Base-by-base conservation (phyloP, 2,329 filamentous ascomycete species). In the Orbilia javanica region DNA sequence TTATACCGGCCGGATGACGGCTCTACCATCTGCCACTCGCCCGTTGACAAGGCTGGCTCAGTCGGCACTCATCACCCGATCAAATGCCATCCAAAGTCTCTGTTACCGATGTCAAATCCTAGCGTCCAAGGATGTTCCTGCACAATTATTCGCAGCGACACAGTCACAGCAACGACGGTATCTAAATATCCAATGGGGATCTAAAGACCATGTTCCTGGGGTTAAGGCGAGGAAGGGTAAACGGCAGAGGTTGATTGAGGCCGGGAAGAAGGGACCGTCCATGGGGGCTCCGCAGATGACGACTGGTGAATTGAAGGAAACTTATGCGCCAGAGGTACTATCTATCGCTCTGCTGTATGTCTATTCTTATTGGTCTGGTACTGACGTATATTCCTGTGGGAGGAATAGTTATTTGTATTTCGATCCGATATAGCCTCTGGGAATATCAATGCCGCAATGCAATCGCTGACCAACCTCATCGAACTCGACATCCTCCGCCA, bases 251-350 rank as follows among this genome's bases (percentile, higher is more conserved):
- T 46, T 77, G 13, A 71, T 71, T 36, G 73, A 77, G 20, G 60
- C 66, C 10, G 66, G 60, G 15, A 50, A 53, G 50, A 77, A 77
- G 52, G 31, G n/a, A n/a, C n/a, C 60, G 8, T 20, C 55, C 7
- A 71, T 71, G 42, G 44, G 48, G 31, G 72, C 79, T 27, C 81
- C 81, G 5, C 77, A 81, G 44, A 52, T 82, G 39, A 73, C 78
- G 27, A 62, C 46, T 2, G 42, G 53, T 22, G 81, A 82, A 57
- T 44, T 82, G 39, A 65, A 63, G 27, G 75, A 80, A 10, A 42
- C 81, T 18, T 82, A 79, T 78, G 79, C 80, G 36, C 77, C 81
- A 60, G 81, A 82, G 79, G 81, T 81, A 79, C 10, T 60, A 55
- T 39, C n/a, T n/a, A n/a, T n/a, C n/a, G n/a, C n/a, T n/a, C n/a